Percentiles rank a stretch among this genome's conserved stretches.
These are phyloP conservation scores for Boehmeria nivea DNA, from an alignment of 306 rosid species.

Conservation along the genomic window DNA sequence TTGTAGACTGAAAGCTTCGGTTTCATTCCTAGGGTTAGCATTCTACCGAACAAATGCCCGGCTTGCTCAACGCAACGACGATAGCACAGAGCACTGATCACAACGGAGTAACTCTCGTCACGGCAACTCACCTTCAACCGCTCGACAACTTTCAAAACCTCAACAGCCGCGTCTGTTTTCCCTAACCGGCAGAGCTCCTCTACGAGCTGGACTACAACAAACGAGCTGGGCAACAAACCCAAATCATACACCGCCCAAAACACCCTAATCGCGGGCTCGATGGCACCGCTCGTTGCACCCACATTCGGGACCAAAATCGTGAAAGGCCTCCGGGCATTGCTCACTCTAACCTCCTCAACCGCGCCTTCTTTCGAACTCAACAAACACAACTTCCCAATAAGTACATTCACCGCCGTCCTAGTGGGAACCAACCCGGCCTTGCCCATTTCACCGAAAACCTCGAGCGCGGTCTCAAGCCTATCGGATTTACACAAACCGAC, in stretches of 20 bases:
- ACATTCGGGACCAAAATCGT: constrained; percentile 59
- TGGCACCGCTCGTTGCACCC: constrained; percentile 39
- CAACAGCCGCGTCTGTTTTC: constrained; percentile 43
- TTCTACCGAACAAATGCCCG: constrained; percentile 44
- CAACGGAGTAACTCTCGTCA: constrained; percentile 42
- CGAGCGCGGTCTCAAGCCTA: constrained; percentile 47
- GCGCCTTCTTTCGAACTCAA: constrained; percentile 59
- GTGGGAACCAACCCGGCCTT: constrained; percentile 51
- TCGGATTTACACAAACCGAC: constrained; percentile 64
- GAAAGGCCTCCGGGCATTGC: constrained; percentile 37
- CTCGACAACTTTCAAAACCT: constrained; percentile 47
- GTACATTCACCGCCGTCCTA: constrained; percentile 51
- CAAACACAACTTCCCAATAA: constrained; percentile 55
- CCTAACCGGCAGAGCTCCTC: constrained; percentile 59
- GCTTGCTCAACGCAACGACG: constrained; percentile 39
- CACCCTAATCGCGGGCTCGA: constrained; percentile 50
- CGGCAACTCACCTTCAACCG: constrained; percentile 42
- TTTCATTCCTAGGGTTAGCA: constrained; percentile 45
- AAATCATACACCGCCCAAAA: constrained; percentile 43
- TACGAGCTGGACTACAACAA: constrained; percentile 46
- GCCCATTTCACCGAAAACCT: constrained; percentile 49
- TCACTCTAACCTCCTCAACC: constrained; percentile 48
- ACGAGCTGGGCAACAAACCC: constrained; percentile 58
- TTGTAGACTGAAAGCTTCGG: constrained; percentile 55
- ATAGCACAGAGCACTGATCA: constrained; percentile 48